Conservation (phyloP, 805 yeast species). For the Ogataea pignaliae region DNA sequence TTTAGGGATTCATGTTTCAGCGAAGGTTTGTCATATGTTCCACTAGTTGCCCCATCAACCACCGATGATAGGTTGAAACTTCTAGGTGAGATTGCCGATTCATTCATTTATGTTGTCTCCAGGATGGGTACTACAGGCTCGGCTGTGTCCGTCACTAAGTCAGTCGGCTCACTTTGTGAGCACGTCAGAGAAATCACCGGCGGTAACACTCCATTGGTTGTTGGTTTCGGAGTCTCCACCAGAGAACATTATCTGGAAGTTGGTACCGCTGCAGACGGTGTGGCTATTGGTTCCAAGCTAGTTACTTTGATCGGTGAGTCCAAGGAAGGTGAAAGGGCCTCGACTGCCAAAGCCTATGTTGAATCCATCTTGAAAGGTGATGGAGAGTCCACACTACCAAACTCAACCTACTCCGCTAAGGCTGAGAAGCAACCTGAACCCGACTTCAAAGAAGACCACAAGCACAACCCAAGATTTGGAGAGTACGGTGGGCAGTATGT, state of each 20-base stretch:
- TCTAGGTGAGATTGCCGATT: constrained; percentile 83
- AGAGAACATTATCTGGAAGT: constrained; percentile 84
- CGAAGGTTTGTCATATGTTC: constrained; percentile 77
- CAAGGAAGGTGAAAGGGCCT: constrained; percentile 53
- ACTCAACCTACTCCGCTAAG: constrained; percentile 16
- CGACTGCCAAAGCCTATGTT: constrained; percentile 63
- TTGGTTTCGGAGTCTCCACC: constrained; percentile 95
- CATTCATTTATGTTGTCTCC: constrained; percentile 93
- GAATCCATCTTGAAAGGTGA: constrained; percentile 63
- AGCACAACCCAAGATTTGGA: constrained; percentile 78
- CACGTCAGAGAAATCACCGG: constrained; percentile 76
- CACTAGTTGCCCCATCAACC: constrained; percentile 95
- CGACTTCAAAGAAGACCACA: constrained; percentile 54
- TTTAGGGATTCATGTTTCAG: constrained; percentile 70
- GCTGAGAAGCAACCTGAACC: constrained; percentile 15
- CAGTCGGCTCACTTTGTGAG: constrained; percentile 62
- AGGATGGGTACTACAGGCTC: constrained; percentile 99
- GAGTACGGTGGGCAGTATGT: constrained; percentile 98
- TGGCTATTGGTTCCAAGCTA: constrained; percentile 89
- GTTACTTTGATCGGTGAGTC: constrained; percentile 67
- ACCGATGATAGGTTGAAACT: constrained; percentile 81
- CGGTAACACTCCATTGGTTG: constrained; percentile 78
- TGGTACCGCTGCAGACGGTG: constrained; percentile 85
- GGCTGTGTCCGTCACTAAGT: constrained; percentile 53
- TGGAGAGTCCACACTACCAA: constrained; percentile 28